A percentile compares a stretch with the other conserved stretches of the same genome.
These are phyloP conservation scores for Cryptosporidium tyzzeri DNA, from an alignment of 169 alveolate genomes.

Conservation along the genomic window DNA sequence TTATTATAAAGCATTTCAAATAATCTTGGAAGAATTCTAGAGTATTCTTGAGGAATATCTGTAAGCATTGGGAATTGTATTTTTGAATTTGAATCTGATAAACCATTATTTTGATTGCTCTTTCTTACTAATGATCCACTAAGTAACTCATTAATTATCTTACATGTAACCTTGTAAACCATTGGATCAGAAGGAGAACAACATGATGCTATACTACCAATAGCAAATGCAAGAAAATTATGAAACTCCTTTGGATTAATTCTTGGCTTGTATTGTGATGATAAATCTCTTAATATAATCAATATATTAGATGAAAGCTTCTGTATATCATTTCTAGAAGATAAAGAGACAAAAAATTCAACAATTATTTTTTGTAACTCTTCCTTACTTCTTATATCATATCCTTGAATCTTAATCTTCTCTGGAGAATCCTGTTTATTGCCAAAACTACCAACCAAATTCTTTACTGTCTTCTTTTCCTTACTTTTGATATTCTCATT, in stretches of 20 bases:
- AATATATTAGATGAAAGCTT: neutral
- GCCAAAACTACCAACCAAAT: conserved; percentile 4
- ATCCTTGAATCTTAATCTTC: conserved; percentile 1
- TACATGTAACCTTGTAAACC: conserved; percentile 24
- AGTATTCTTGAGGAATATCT: conserved; percentile 64
- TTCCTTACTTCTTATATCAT: conserved; percentile 14
- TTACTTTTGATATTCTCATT: neutral
- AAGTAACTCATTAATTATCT: conserved; percentile 31
- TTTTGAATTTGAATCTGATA: neutral
- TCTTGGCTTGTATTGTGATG: conserved; percentile 33
- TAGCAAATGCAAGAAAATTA: conserved; percentile 50
- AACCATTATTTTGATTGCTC: neutral
- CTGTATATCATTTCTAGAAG: neutral
- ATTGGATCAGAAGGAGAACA: conserved; percentile 51
- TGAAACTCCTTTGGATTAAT: conserved; percentile 28
- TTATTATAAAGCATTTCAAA: conserved; percentile 22
- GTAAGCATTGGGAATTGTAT: conserved; percentile 18
- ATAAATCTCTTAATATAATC: conserved; percentile 12
- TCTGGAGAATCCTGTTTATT: conserved; percentile 3
- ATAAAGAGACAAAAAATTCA: conserved; percentile 31
- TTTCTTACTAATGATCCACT: conserved; percentile 25
- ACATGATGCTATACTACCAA: conserved; percentile 54
- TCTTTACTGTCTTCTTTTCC: conserved; percentile 19
- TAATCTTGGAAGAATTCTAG: conserved; percentile 51
- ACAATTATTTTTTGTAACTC: neutral